Conservation (phyloP, 805 yeast species). For the Saccharomycopsis amapae region DNA sequence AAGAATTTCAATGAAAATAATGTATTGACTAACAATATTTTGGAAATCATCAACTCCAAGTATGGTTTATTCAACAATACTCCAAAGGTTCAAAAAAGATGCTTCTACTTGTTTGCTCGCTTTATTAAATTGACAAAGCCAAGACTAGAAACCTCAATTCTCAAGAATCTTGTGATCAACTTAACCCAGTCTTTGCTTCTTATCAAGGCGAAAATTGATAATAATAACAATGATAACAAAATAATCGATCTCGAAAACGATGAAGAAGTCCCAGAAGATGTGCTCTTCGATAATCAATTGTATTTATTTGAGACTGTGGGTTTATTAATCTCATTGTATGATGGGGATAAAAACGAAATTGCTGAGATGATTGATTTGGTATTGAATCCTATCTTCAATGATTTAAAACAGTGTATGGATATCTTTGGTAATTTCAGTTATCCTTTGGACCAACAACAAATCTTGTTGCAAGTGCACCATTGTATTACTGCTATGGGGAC, state of each 20-base stretch:
- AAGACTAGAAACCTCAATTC: constrained; percentile 40
- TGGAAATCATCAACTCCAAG: constrained; percentile 72
- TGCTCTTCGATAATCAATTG: constrained; percentile 66
- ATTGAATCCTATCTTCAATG: constrained; percentile 67
- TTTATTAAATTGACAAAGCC: constrained; percentile 75
- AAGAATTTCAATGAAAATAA: constrained; percentile 36
- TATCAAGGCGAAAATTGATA: constrained; percentile 52
- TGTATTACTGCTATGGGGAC: constrained; percentile 85
- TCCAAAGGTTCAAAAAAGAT: constrained; percentile 69
- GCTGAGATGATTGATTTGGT: constrained; percentile 48
- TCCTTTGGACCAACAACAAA: constrained; percentile 33
- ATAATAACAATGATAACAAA: constrained; percentile 22
- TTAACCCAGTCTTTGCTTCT: constrained; percentile 54
- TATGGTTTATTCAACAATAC: constrained; percentile 73
- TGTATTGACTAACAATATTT: constrained; percentile 50
- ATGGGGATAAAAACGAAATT: constrained; percentile 23
- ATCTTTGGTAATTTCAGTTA: constrained; percentile 30
- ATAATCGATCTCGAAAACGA: constrained; percentile 30
- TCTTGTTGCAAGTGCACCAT: constrained; percentile 76
- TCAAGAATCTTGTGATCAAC: constrained; percentile 51
- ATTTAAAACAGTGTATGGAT: constrained; percentile 59
- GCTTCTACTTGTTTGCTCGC: constrained; percentile 87
- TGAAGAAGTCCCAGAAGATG: constrained; percentile 50
- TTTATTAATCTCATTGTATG: constrained; percentile 46
- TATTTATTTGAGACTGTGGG: constrained; percentile 86